Evolutionary conservation across 1,139 yeast genomes (phyloP).

Genomic region (Citeromyces hawaiiensis): DNA sequence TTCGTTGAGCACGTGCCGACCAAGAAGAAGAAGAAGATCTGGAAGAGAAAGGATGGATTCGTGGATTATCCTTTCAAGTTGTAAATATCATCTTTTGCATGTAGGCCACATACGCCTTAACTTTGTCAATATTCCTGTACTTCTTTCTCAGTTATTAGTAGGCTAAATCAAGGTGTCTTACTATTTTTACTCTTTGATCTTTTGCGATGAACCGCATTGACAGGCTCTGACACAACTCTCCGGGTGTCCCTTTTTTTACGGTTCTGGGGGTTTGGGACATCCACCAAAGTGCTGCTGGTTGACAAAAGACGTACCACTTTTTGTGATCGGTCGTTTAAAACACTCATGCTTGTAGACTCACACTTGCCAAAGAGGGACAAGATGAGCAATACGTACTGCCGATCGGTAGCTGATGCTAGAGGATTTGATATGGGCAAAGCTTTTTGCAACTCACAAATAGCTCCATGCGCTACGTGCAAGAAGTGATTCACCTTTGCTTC

Average conservation of each 20-base stretch:
- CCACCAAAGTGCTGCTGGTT: too few species aligned
- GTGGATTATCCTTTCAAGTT: constrained; percentile 72
- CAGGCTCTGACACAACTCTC: too few species aligned
- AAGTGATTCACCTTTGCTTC: neutral
- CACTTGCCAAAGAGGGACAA: neutral
- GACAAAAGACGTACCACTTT: too few species aligned
- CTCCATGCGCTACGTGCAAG: neutral
- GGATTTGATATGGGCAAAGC: neutral
- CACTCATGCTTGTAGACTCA: neutral
- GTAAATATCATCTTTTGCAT: too few species aligned
- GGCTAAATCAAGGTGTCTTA: too few species aligned
- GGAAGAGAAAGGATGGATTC: constrained; percentile 76
- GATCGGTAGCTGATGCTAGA: neutral
- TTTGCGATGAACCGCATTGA: too few species aligned
- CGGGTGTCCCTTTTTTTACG: too few species aligned
- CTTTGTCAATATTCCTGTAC: too few species aligned
- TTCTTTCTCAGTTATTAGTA: too few species aligned
- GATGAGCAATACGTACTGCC: neutral
- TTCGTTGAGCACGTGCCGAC: constrained; percentile 78
- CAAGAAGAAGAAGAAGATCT: constrained; percentile 75
- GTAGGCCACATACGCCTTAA: too few species aligned
- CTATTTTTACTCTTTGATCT: too few species aligned
- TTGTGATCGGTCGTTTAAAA: neutral
- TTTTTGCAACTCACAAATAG: neutral
- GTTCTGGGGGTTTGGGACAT: too few species aligned